Evolutionary conservation across 768 basidiomycete genomes (phyloP), one percentile per base, ranked within the genome.

Genomic region (Cystobasidium tubakii): DNA sequence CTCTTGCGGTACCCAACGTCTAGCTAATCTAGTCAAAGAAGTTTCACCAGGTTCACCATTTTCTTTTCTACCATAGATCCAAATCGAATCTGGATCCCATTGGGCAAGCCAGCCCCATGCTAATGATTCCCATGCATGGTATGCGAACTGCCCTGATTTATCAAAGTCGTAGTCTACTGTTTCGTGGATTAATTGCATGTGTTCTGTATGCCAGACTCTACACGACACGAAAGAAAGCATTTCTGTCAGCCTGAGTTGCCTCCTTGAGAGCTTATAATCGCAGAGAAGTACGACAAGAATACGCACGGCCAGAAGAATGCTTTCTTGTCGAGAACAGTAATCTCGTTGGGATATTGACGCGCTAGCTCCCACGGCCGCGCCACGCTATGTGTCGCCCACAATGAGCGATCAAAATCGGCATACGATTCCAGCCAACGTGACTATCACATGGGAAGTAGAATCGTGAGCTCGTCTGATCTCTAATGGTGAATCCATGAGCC

Each of bases 311-410:
- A 71, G 69, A 71, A 71, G 69, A 71, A 71, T 34, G 69, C 69
- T 19, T 60, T 29, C 34, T 62, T 62, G 33, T 81, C 81, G 23
- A 83, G 75, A 12, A 83, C 80, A 9, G 81, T 82, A 34, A 83
- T 62, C 44, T 79, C 78, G 1, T 76, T 78, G 12, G 82, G 82
- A 62, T 80, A 78, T 23, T 79, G 71, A 25, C 79, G 78, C 0
- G 82, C 82, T 2, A 83, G 75, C 9, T 74, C 77, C 75, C 75
- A 77, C 1, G 77, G 77, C 19, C 70, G 67, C 9, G 71, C 66
- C 3, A 78, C 76, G 31, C 69, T 73, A 44, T 77, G 78, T 1
- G 55, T 44, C 0, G 75, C 77, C 78, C 78, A 78, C 1, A 17
- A 19, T 21, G 19, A 39, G 33, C 73, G 53, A 73, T 76, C 64